Evolutionary conservation across 2,329 filamentous ascomycete species (phyloP), one percentile per base, ranked within the genome.

Genomic region (Lachnellula suecica): DNA sequence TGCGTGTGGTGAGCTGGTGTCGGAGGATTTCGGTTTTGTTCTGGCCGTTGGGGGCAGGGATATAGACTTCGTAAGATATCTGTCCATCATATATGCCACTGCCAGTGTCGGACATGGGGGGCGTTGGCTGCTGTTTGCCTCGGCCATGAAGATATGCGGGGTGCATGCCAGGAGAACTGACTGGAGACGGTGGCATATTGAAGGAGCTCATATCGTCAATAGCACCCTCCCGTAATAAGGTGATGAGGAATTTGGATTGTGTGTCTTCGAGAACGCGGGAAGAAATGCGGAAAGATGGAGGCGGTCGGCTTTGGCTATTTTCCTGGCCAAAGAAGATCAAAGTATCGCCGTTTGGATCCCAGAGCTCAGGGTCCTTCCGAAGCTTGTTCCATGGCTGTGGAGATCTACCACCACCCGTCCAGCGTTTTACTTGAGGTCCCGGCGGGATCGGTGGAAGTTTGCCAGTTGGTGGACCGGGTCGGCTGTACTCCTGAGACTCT

Each of bases 1-100:
- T 89, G 19, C 86, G 79, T 1, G 85, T 85, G 0, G 85, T 84
- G 43, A 88, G 75, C 58, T 85, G 82, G 57, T 87, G 76, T 1
- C 82, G 74, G 1, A 78, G 73, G 49, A 76, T 77, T 38, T 77
- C 79, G 17, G 68, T 68, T 62, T 68, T 76, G 59, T 63, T 75
- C 35, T 79, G 61, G 34, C 78, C 74, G 2, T 73, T 58, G 0
- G 83, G 83, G 0, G 82, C 75, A 0, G 83, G 77, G 54, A 88
- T 85, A 69, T 79, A 83, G 66, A 88, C 79, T 62, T 85, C 78
- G 53, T 84, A 84, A 2, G 76, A 79, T 40, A 84, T 78, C 58
- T 79, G 76, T 2, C 79, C 79, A 53, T 82, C 79, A 2, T 52
- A 59, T 23, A 35, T 47, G 20, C 43, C 44, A 15, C 29, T 25